Conservation (phyloP, 768 basidiomycete genomes). For the Phaeotremella skinneri region DNA sequence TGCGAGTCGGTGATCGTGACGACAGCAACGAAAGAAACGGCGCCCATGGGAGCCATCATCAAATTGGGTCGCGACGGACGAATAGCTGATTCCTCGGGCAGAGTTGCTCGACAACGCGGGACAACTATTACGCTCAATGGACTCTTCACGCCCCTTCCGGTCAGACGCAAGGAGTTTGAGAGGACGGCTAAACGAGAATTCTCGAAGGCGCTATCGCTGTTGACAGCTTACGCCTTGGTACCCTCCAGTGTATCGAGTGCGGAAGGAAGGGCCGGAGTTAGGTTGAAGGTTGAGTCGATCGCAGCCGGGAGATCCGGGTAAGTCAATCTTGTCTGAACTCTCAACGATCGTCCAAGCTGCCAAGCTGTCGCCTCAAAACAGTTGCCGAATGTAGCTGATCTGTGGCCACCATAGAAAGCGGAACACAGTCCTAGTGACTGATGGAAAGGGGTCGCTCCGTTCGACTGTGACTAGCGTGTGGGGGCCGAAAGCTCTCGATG, state of each 20-base stretch:
- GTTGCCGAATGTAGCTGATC: constrained; percentile 2
- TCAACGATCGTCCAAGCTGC: constrained; percentile 2
- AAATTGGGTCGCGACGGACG: constrained; percentile 68
- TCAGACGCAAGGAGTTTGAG: constrained; percentile 86
- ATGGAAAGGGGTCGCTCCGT: constrained; percentile 63
- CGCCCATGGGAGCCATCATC: constrained; percentile 77
- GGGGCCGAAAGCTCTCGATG: constrained; percentile 76
- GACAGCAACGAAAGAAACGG: constrained; percentile 68
- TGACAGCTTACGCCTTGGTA: constrained; percentile 85
- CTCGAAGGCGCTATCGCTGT: constrained; percentile 72
- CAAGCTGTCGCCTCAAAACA: constrained; percentile 51
- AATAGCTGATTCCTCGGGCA: constrained; percentile 58
- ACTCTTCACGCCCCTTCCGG: constrained; percentile 78
- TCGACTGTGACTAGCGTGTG: constrained; percentile 72
- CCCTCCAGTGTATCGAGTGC: constrained; percentile 55
- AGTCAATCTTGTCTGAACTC: constrained; percentile 31
- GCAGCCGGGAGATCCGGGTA: constrained; percentile 62
- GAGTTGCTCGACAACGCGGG: constrained; percentile 79
- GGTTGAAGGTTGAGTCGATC: constrained; percentile 69
- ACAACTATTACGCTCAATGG: constrained; percentile 73
- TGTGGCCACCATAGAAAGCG: constrained; percentile 49
- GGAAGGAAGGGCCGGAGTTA: constrained; percentile 58
- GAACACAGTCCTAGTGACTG: constrained; percentile 67
- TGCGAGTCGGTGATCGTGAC: constrained; percentile 66
- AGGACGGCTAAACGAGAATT: constrained; percentile 86